Evolutionary conservation across 2,329 filamentous ascomycete species (phyloP).

Genomic region (Orbilia oligospora): DNA sequence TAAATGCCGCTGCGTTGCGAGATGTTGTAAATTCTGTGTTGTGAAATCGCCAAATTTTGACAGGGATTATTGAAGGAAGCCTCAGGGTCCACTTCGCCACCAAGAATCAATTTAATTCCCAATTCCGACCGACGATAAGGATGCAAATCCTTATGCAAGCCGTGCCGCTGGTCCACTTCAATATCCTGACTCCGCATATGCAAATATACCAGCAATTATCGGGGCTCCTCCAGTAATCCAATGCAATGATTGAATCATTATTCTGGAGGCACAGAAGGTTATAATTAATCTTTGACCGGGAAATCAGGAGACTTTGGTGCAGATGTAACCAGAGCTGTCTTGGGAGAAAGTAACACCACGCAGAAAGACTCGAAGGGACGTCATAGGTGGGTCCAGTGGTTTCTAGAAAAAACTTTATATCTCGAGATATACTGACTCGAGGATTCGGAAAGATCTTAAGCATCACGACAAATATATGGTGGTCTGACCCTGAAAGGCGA

Average conservation of each 20-base stretch:
- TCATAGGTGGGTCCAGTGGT: constrained; percentile 28
- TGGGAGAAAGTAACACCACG: constrained; percentile 36
- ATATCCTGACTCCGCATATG: constrained; percentile 1
- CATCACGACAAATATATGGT: constrained; percentile 31
- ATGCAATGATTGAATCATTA: constrained; percentile 8
- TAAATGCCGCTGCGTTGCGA: constrained; percentile 21
- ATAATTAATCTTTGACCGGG: not conserved
- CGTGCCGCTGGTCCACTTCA: not conserved
- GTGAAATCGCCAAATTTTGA: not conserved
- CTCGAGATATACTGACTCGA: constrained; percentile 8
- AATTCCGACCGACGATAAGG: constrained; percentile 25
- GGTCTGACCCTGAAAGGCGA: constrained; percentile 49
- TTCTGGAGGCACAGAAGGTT: not conserved
- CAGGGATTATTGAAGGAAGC: constrained; percentile 10
- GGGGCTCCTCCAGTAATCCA: constrained; percentile 7
- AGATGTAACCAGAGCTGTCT: constrained; percentile 45
- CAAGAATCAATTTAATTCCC: not conserved
- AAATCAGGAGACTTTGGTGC: constrained; percentile 16
- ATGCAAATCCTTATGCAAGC: constrained; percentile 19
- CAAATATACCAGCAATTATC: not conserved
- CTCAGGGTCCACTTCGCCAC: constrained; percentile 31
- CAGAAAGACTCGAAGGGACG: constrained; percentile 21
- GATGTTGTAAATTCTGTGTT: constrained; percentile 26
- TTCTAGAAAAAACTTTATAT: constrained; percentile 40
- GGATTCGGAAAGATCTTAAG: constrained; percentile 30